Percentiles rank a stretch among this genome's conserved stretches.
phyloP scores from a whole-genome alignment of 306 rosid genomes.

The Glycine soja region DNA sequence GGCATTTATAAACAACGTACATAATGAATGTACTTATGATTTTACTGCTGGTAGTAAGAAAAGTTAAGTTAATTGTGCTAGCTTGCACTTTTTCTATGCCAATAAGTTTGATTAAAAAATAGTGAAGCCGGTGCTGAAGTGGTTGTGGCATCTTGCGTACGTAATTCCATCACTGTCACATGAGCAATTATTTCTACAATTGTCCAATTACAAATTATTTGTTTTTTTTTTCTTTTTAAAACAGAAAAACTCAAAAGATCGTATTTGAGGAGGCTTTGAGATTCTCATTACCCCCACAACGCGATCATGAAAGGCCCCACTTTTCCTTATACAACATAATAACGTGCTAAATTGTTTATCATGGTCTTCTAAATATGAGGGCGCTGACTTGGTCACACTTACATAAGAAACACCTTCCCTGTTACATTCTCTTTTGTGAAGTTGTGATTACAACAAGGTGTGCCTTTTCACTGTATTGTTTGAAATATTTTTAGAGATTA shows the following conservation, averaged over 20 bases:
- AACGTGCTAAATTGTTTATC: conserved; percentile 7
- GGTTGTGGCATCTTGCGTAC: neutral
- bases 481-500: too few relatives aligned
- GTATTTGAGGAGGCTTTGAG: too few relatives aligned
- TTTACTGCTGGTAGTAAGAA: too few relatives aligned
- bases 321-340: conserved; percentile 27
- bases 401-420: neutral
- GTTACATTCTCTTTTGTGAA: neutral
- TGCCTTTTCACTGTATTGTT: too few relatives aligned
- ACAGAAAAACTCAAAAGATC: too few relatives aligned
- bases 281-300: too few relatives aligned
- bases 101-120: neutral
- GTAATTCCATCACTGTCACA: neutral
- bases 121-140: neutral
- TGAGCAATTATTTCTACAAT: too few relatives aligned
- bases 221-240: too few relatives aligned
- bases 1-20: neutral
- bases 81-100: neutral
- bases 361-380: neutral
- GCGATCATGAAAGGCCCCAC: neutral
- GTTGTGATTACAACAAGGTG: too few relatives aligned
- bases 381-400: neutral
- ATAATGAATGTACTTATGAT: neutral
- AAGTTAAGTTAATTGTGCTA: too few relatives aligned
- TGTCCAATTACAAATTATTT: neutral